Conservation (phyloP, 1,139 yeast genomes). For the Suhomyces chickasaworum region DNA sequence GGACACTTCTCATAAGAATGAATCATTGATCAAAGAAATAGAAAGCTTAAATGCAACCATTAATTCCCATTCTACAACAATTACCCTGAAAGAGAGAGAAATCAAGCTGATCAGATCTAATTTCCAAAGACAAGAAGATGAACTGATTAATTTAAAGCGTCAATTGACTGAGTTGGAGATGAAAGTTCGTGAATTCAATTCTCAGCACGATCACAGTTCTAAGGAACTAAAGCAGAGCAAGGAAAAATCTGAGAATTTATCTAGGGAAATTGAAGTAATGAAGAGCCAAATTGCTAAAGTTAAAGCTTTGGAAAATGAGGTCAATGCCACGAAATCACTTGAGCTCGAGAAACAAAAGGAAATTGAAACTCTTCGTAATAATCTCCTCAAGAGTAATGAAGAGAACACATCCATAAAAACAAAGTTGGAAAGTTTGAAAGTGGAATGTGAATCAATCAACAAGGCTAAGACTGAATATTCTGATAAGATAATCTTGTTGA, state of each 20-base stretch:
- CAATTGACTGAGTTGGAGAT: slow-evolving; percentile 16
- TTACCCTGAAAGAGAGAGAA: slow-evolving; percentile 17
- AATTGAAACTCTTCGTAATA: slow-evolving; percentile 13
- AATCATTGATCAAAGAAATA: slow-evolving; percentile 16
- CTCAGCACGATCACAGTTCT: slow-evolving; percentile 14
- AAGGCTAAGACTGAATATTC: slow-evolving; percentile 31
- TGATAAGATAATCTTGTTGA: slow-evolving; percentile 29
- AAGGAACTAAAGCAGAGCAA: slow-evolving; percentile 15
- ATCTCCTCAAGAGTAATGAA: slow-evolving; percentile 12
- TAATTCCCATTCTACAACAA: slow-evolving; percentile 14
- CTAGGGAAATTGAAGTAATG: slow-evolving; percentile 13
- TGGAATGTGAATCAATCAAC: slow-evolving; percentile 39
- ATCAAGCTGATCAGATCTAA: slow-evolving; percentile 16
- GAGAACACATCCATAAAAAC: slow-evolving; percentile 22
- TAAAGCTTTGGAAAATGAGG: slow-evolving; percentile 15
- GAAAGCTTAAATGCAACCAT: slow-evolving; percentile 15
- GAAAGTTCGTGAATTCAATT: slow-evolving; percentile 14
- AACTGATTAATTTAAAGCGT: slow-evolving; percentile 14
- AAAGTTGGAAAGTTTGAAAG: slow-evolving; percentile 26
- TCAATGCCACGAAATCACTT: slow-evolving; percentile 9
- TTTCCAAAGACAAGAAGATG: slow-evolving; percentile 18
- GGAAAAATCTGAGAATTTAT: slow-evolving; percentile 8
- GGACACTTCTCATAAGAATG: slow-evolving; percentile 13
- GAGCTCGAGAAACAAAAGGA: slow-evolving; percentile 12
- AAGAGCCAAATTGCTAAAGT: slow-evolving; percentile 14